Evolutionary conservation across 371 early-diverging fungal genomes (phyloP), one percentile per base, ranked within the genome.

Genomic region (Circinella minor): DNA sequence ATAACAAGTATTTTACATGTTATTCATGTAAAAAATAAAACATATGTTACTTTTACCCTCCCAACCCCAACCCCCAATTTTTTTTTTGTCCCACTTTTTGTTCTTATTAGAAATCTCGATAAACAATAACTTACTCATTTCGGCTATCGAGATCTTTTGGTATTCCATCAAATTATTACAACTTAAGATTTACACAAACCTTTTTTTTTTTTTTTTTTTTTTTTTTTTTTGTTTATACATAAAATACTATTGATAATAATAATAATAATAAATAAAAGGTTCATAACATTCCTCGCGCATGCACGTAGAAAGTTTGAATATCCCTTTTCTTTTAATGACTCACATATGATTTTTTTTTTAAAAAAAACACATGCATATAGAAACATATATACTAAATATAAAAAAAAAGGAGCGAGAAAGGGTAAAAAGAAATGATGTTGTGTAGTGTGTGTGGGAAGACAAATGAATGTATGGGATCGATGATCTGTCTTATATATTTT

Each of bases 141-240:
- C 57, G 57, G 57, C 20, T 57, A 57, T 57, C 57, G 57, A 57
- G 57, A 57, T 57, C 57, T 57, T 34, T 57, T 57, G 57, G 34
- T 57, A 57, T 17, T 27, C 6, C 57, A 11, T 57, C 34, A 3
- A 9, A 36, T 36, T 15, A 4, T 55, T 55, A 55, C 9, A 27
- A n/a, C 14, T 9, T 27, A 17, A 7, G 34, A 14, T 55, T 20
- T 14, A 17, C 15, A 8, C 55, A 14, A 55, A 55, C 4, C 8
- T 55, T 55, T 4, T 7, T n/a, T 55, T 55, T 20, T 7, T 15
- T n/a, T 20, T 55, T 20, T 7, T 15, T n/a, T 20, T 55, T 55
- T 4, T 7, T n/a, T 55, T 55, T 20, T 7, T 15, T n/a, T 20
- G 18, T 55, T 55, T 11, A 55, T 8, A 55, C 55, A 55, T n/a